phyloP scores from a whole-genome alignment of 129 eudicot species.

The Flaveria bidentis region DNA sequence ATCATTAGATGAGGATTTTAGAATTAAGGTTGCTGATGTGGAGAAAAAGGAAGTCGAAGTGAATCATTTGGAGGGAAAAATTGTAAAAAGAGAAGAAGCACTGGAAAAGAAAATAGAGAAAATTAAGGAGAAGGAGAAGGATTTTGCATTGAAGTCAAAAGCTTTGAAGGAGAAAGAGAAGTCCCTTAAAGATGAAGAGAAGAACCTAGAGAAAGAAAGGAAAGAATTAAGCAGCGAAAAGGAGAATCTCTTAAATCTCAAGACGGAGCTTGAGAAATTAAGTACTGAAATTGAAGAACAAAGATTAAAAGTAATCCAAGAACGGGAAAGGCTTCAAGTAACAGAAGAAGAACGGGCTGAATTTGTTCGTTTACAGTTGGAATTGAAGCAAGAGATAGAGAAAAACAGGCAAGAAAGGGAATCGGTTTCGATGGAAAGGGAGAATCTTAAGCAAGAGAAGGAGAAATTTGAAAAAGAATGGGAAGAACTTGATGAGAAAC shows the following conservation, averaged over 20 bases:
- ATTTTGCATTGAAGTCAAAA: constrained; percentile 57
- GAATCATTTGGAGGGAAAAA: constrained; percentile 71
- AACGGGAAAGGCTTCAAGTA: constrained; percentile 64
- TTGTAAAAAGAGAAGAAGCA: constrained; percentile 83
- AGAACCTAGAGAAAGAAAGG: constrained; percentile 64
- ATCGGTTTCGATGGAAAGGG: constrained; percentile 63
- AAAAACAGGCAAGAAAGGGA: constrained; percentile 66
- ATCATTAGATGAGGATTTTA: constrained; percentile 65
- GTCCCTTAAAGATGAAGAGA: constrained; percentile 63
- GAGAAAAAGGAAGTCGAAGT: constrained; percentile 78
- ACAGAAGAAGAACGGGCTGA: constrained; percentile 81
- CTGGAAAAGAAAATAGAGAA: constrained; percentile 67
- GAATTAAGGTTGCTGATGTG: constrained; percentile 59
- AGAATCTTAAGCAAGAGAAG: constrained; percentile 77
- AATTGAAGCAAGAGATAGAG: constrained; percentile 71
- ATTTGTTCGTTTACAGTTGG: constrained; percentile 62
- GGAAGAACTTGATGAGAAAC: constrained; percentile 92
- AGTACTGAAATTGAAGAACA: constrained; percentile 59
- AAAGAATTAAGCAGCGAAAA: constrained; percentile 59
- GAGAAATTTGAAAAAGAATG: constrained; percentile 89
- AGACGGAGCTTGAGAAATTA: constrained; percentile 67
- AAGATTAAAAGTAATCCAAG: constrained; percentile 44
- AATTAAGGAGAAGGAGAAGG: constrained; percentile 74
- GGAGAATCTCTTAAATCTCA: constrained; percentile 57
- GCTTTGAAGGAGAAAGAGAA: constrained; percentile 81